Base-by-base conservation (phyloP, 2,329 filamentous ascomycete species). In the Dryadomyces sulphureus region DNA sequence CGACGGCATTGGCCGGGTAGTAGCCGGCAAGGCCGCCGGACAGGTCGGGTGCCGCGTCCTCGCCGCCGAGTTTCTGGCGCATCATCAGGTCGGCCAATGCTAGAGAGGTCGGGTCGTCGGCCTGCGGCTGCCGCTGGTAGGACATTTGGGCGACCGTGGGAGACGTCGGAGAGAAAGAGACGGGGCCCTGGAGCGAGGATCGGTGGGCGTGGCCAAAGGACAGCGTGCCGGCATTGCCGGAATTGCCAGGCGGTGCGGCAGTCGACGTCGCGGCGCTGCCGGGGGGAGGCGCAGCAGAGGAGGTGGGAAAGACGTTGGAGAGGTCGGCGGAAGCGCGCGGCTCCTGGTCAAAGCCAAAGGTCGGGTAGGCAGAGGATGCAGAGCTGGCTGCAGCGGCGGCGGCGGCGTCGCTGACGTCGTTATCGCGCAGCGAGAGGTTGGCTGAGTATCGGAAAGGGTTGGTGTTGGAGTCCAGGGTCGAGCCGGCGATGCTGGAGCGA, bases 121-220 rank as follows among this genome's bases (percentile, higher is more conserved):
- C 21, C 11, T 48, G 45, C 1, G 49, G 45, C 32, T 46, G 45
- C 1, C 39, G 48, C 20, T 50, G 48, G 24, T 46, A 45, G 1
- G 45, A 20, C 0, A 44, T 34, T 7, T 48, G 41, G 16, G 11
- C 34, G 36, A 46, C 12, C 1, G 48, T 35, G 1, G 48, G 21
- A 2, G 40, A 38, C 7, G 50, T 46, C 0, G 51, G 48, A 1
- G 50, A 40, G 35, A 48, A 52, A 16, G 50, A 32, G 0, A 47
- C 44, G 2, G 49, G 45, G 14, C 38, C 61, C n/a, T 63, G 59
- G 40, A 67, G 58, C 2, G 63, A 63, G 20, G 64, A 62, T 7
- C 67, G 65, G 47, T 71, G 67, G 1, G 70, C 67, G 48, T 70
- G 68, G 21, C 65, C 63, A 35, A 70, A 51, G 6, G 64, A 64